A percentile compares a stretch with the other conserved stretches of the same genome.
Evolutionary conservation across 2,329 filamentous ascomycete genomes (phyloP).

Genomic region (Chaetomium sp.): DNA sequence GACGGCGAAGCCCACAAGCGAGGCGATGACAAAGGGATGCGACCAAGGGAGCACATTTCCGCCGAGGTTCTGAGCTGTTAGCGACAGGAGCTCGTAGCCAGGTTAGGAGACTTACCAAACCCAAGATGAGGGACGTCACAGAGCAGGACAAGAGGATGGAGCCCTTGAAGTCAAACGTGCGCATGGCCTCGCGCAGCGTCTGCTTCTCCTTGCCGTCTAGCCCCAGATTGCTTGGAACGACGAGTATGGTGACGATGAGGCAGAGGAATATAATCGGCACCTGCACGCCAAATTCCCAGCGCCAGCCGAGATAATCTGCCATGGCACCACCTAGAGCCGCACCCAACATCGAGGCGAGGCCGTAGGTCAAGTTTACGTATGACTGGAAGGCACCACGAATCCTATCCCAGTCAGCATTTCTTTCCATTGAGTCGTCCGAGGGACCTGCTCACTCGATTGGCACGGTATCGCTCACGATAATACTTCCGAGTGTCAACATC

Average conservation of each 20-base stretch:
- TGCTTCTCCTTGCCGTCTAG: conserved; percentile 49
- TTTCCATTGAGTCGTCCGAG: not conserved
- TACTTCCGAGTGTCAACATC: conserved; percentile 67
- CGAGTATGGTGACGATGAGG: conserved; percentile 48
- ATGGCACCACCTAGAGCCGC: conserved; percentile 71
- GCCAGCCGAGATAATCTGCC: conserved; percentile 71
- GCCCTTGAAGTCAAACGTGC: conserved; percentile 59
- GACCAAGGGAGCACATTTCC: conserved; percentile 66
- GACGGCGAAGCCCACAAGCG: conserved; percentile 51
- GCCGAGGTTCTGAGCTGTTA: conserved; percentile 54
- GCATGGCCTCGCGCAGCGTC: conserved; percentile 52
- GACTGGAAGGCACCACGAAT: conserved; percentile 71
- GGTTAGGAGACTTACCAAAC: conserved; percentile 49
- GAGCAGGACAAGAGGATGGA: conserved; percentile 56
- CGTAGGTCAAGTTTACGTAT: conserved; percentile 67
- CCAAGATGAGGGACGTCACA: conserved; percentile 61
- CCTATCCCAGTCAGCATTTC: conserved; percentile 36
- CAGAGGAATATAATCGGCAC: conserved; percentile 54
- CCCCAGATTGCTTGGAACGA: conserved; percentile 57
- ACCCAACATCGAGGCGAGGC: conserved; percentile 55
- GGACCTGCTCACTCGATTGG: conserved; percentile 62
- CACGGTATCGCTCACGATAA: conserved; percentile 73
- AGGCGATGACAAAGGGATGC: conserved; percentile 59
- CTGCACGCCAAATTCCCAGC: conserved; percentile 70
- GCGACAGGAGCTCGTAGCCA: not conserved